Evolutionary conservation across 106 monocot species (phyloP).

Genomic region (Dendrobium officinale): DNA sequence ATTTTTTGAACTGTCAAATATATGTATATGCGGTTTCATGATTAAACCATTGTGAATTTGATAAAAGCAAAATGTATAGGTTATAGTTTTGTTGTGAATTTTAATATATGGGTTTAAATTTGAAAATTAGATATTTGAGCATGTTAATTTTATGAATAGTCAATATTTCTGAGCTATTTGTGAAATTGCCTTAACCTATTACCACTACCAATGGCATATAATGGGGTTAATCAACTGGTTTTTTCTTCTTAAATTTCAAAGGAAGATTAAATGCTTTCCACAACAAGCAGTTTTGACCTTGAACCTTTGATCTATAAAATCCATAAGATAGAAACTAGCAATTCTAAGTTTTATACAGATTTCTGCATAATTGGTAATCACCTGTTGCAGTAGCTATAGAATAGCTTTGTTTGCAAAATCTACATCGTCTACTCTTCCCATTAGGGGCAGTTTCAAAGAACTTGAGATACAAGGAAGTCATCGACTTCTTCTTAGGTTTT

Average conservation of each 20-base stretch:
- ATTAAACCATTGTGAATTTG: no score
- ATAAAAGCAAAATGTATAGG: no score
- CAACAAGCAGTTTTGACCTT: neutral
- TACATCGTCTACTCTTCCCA: slow-evolving; percentile 81
- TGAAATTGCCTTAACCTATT: no score
- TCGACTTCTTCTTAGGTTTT: slow-evolving; percentile 68
- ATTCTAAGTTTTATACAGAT: neutral
- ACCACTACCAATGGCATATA: neutral
- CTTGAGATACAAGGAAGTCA: slow-evolving; percentile 85
- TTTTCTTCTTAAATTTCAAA: neutral
- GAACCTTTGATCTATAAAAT: neutral
- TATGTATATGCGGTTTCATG: no score
- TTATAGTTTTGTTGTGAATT: no score
- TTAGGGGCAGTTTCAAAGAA: slow-evolving; percentile 82
- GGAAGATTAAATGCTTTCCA: neutral
- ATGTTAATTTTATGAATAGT: no score
- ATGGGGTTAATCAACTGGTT: neutral
- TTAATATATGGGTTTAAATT: no score
- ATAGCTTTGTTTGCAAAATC: slow-evolving; percentile 92
- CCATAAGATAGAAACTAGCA: neutral
- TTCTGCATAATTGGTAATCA: slow-evolving; percentile 13
- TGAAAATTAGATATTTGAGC: no score
- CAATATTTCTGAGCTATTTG: no score
- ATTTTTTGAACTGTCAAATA: no score
- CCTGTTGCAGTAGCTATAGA: slow-evolving; percentile 88